These are phyloP conservation scores for Ceratocystis colombiana DNA, from an alignment of 2,329 filamentous ascomycete genomes.

Conservation along the genomic window DNA sequence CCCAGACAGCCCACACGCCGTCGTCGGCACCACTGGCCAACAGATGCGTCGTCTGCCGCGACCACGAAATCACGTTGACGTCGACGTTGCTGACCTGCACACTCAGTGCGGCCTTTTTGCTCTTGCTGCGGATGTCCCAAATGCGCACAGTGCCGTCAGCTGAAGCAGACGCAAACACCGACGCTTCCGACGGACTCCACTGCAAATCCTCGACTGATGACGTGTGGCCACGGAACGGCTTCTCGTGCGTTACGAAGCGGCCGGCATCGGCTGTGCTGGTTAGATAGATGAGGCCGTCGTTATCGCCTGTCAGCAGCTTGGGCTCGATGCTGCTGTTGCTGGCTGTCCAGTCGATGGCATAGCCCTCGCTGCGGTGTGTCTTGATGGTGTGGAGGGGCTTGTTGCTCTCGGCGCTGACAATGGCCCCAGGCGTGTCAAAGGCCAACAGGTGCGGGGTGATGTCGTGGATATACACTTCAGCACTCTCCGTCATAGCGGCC, in stretches of 20 bases:
- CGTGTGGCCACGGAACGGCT: constrained; percentile 72
- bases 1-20: constrained; percentile 92
- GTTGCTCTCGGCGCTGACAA: constrained; percentile 71
- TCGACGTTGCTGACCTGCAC: constrained; percentile 76
- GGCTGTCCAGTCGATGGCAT: constrained; percentile 75
- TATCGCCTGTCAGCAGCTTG: constrained; percentile 85
- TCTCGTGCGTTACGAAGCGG: constrained; percentile 76
- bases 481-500: constrained; percentile 85
- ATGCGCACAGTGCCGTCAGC: constrained; percentile 91
- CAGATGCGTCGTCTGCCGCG: constrained; percentile 73
- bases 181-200: constrained; percentile 88
- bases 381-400: constrained; percentile 80
- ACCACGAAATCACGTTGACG: constrained; percentile 97
- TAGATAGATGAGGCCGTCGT: constrained; percentile 76
- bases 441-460: constrained; percentile 79
- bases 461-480: constrained; percentile 85
- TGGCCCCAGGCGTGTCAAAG: constrained; percentile 79
- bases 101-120: constrained; percentile 73
- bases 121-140: constrained; percentile 91
- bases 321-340: constrained; percentile 54
- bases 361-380: constrained; percentile 88
- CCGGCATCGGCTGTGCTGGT: constrained; percentile 81
- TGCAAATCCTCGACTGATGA: constrained; percentile 88
- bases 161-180: constrained; percentile 88
- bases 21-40: constrained; percentile 89